phyloP scores from a whole-genome alignment of 345 rosid species.

The Iberis pinnata region DNA sequence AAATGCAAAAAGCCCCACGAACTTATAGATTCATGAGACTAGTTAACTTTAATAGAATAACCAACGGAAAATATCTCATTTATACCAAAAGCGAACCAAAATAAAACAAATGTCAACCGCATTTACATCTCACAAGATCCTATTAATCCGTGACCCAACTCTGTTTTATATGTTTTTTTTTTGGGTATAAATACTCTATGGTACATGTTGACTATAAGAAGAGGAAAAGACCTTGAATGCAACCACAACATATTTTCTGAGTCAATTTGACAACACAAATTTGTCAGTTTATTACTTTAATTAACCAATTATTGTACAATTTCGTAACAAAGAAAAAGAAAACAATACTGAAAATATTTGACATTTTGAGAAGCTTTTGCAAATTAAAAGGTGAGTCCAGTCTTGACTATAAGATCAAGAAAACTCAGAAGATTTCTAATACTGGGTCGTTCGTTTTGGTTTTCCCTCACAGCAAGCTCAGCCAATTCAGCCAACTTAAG shows the following conservation, averaged over 20 bases:
- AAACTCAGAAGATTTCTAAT: slow-evolving; percentile 47
- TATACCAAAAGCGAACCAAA: no score
- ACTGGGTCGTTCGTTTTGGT: slow-evolving; percentile 51
- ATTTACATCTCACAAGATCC: no score
- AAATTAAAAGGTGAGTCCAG: slow-evolving; percentile 47
- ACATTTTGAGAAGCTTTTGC: slow-evolving; percentile 13
- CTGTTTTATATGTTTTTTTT: no score
- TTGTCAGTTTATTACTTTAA: slow-evolving; percentile 19
- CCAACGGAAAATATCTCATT: no score
- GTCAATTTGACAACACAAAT: slow-evolving; percentile 10
- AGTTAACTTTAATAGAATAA: no score
- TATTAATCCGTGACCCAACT: no score
- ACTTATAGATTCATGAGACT: no score
- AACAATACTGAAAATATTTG: slow-evolving; percentile 12
- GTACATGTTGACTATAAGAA: no score
- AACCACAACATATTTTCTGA: slow-evolving; percentile 2
- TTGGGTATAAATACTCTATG: no score
- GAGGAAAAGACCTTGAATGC: no score
- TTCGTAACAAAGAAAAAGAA: background rate
- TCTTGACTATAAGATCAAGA: slow-evolving; percentile 63
- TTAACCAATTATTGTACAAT: slow-evolving; percentile 21
- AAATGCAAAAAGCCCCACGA: no score
- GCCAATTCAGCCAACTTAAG: slow-evolving; percentile 76
- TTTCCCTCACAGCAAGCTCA: slow-evolving; percentile 57
- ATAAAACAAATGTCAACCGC: no score